Evolutionary conservation across 352 stramenopile species (phyloP).

Genomic region (Aphanomyces euteiches): DNA sequence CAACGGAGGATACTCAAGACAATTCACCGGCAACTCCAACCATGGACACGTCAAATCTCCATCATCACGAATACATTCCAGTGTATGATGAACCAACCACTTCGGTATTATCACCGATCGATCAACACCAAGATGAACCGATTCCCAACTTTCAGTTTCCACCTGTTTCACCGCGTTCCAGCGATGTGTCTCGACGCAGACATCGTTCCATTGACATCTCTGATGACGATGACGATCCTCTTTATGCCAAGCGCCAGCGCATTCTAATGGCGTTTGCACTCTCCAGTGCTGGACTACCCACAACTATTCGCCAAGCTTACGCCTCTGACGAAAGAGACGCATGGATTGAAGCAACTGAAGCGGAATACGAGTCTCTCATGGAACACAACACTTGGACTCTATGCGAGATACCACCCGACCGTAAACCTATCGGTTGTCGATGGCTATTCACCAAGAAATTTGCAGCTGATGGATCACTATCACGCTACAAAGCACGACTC

Average conservation of each 20-base stretch:
- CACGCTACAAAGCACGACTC: conserved; percentile 28
- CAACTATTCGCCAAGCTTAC: conserved; percentile 3
- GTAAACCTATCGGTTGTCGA: conserved; percentile 26
- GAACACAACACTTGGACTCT: conserved; percentile 12
- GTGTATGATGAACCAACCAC: too few species aligned
- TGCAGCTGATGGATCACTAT: conserved; percentile 7
- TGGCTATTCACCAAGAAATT: conserved; percentile 28
- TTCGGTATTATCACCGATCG: too few species aligned
- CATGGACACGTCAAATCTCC: too few species aligned
- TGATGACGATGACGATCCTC: neutral
- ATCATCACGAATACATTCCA: too few species aligned
- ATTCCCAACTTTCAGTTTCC: neutral
- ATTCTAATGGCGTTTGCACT: neutral
- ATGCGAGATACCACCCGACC: conserved; percentile 12
- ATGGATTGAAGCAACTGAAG: neutral
- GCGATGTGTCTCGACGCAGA: neutral
- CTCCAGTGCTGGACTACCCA: conserved; percentile 5
- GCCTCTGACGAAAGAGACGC: conserved; percentile 22
- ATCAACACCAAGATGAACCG: neutral
- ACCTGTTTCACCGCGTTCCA: neutral
- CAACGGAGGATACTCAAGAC: too few species aligned
- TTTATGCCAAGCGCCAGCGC: neutral
- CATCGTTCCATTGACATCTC: neutral
- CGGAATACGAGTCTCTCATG: conserved; percentile 21
- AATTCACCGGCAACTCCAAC: too few species aligned